Evolutionary conservation across 2,329 filamentous ascomycete genomes (phyloP).

Genomic region (Sporothrix pseudoabietina): DNA sequence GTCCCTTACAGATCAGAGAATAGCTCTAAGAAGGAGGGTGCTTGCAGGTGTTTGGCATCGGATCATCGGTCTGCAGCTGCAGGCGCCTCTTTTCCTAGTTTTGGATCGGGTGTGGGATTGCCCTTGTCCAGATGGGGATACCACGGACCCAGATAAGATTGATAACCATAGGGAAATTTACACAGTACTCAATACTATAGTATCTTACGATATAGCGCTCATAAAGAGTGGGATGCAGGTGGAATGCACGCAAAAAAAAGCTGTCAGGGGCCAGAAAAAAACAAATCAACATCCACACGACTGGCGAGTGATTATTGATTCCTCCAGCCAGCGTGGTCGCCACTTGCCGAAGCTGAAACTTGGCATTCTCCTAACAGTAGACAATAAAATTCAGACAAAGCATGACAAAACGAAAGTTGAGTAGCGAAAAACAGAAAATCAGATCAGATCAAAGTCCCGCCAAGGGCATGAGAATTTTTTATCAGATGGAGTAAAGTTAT

Average conservation of each 20-base stretch:
- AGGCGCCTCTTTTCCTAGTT: not conserved
- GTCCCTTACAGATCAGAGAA: not conserved
- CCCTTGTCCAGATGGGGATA: not conserved
- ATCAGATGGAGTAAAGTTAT: slow-evolving; percentile 27
- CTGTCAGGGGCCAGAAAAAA: not conserved
- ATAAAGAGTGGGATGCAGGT: not conserved
- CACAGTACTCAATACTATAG: no score
- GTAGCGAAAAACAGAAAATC: not conserved
- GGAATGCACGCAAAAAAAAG: not conserved
- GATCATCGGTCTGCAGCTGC: not conserved
- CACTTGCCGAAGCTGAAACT: not conserved
- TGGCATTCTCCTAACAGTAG: not conserved
- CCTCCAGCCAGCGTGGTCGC: not conserved
- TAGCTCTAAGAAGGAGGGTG: not conserved
- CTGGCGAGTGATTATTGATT: not conserved
- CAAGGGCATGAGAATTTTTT: slow-evolving; percentile 17
- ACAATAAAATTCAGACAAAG: not conserved
- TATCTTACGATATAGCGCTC: not conserved
- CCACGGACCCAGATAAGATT: not conserved
- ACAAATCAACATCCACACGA: not conserved
- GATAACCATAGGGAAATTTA: not conserved
- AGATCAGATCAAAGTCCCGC: not conserved
- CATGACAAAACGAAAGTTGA: not conserved
- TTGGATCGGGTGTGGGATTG: not conserved
- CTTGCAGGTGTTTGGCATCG: not conserved